Conservation (phyloP, 2,329 filamentous ascomycete genomes). For the Xylaria sp. region DNA sequence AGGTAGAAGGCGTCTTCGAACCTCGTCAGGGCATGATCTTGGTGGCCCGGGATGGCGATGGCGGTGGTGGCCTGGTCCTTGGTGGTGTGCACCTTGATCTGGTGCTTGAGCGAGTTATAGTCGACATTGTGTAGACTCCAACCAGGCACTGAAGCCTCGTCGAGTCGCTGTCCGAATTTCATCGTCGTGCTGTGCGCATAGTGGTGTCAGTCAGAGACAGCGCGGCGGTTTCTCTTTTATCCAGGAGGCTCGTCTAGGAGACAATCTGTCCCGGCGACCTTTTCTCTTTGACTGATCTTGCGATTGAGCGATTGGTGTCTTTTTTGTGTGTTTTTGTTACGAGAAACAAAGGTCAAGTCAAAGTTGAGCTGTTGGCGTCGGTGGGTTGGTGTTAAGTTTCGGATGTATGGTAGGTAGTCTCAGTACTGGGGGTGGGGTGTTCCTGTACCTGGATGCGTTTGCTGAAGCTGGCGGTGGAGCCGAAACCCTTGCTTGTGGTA, state of each 20-base stretch:
- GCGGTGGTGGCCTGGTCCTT: constrained; percentile 72
- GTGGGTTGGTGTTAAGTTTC: background rate
- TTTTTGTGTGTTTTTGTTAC: background rate
- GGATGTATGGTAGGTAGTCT: background rate
- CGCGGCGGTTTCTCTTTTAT: too few species aligned
- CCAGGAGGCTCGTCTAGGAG: too few species aligned
- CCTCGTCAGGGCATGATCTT: constrained; percentile 65
- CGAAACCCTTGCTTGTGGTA: constrained; percentile 3
- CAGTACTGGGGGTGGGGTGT: background rate
- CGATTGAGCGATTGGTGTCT: background rate
- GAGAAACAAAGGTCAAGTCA: constrained; percentile 4
- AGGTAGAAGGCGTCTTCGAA: constrained; percentile 79
- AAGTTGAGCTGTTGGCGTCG: background rate
- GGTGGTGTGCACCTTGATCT: constrained; percentile 84
- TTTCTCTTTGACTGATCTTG: background rate
- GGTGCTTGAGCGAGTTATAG: constrained; percentile 86
- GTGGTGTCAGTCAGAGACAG: constrained; percentile 25
- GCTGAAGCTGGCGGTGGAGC: background rate
- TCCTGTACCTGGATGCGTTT: background rate
- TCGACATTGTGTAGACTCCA: constrained; percentile 89
- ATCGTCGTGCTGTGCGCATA: constrained; percentile 55
- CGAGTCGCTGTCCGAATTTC: constrained; percentile 82
- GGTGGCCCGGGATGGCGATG: constrained; percentile 78
- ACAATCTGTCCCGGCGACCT: background rate
- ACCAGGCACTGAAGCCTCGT: constrained; percentile 81